Evolutionary conservation across 2,329 filamentous ascomycete genomes (phyloP).

Genomic region (Fusarium dlaminii): DNA sequence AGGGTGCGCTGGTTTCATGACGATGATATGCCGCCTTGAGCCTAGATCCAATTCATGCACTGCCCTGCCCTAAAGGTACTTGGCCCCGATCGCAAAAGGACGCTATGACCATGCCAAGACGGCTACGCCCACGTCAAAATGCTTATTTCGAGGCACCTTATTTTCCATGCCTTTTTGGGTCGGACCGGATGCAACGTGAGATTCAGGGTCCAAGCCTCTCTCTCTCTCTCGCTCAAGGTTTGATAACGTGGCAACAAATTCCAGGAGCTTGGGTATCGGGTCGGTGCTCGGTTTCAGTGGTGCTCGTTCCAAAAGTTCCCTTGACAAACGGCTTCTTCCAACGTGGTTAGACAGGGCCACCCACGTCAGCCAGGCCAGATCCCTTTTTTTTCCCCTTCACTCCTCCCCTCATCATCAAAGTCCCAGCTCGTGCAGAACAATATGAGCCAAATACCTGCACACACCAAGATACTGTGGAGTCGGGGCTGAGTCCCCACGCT

Average conservation of each 20-base stretch:
- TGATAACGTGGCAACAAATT: background rate
- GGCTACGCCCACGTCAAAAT: slow-evolving; percentile 35
- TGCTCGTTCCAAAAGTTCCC: slow-evolving; percentile 20
- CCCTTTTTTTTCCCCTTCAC: background rate
- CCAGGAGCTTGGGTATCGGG: background rate
- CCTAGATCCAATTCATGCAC: slow-evolving; percentile 16
- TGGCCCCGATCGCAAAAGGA: slow-evolving; percentile 9
- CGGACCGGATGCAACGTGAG: background rate
- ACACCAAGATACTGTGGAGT: background rate
- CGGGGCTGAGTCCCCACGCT: slow-evolving; percentile 19
- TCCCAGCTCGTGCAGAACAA: background rate
- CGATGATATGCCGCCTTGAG: background rate
- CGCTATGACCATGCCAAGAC: slow-evolving; percentile 35
- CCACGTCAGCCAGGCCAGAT: slow-evolving; percentile 22
- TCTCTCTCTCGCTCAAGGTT: background rate
- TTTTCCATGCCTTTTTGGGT: background rate
- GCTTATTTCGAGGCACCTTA: slow-evolving; percentile 25
- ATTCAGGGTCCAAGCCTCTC: background rate
- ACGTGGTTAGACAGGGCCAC: slow-evolving; percentile 18
- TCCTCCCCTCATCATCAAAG: background rate
- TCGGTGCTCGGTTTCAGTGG: background rate
- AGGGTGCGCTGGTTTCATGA: background rate
- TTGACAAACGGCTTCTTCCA: slow-evolving; percentile 14
- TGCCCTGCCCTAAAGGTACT: background rate
- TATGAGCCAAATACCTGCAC: slow-evolving; percentile 31